A percentile compares a stretch with the other conserved stretches of the same genome.
Evolutionary conservation across 495 filamentous ascomycete genomes (phyloP).

Genomic region (Aspergillus mulundensis): DNA sequence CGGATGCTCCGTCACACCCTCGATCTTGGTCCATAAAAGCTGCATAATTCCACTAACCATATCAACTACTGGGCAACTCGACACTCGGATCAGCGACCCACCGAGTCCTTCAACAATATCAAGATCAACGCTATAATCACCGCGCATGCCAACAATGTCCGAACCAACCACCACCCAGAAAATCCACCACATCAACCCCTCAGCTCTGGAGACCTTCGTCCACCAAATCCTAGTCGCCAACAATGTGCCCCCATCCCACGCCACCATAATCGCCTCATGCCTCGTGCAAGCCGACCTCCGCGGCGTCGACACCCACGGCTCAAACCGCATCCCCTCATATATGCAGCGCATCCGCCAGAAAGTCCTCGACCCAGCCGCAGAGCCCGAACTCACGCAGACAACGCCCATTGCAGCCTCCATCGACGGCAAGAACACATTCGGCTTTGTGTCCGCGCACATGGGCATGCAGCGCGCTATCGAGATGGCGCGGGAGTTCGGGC

Average conservation of each 20-base stretch:
- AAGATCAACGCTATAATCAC: neutral
- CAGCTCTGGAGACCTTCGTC: constrained; percentile 35
- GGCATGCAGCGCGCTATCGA: constrained; percentile 61
- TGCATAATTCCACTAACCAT: too few species aligned
- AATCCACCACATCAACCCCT: constrained; percentile 25
- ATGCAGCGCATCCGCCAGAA: constrained; percentile 64
- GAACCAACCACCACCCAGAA: constrained; percentile 9
- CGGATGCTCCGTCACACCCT: neutral
- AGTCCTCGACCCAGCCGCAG: constrained; percentile 54
- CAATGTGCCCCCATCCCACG: constrained; percentile 52
- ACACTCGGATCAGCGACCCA: too few species aligned
- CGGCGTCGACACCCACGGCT: constrained; percentile 74
- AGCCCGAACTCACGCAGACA: constrained; percentile 51
- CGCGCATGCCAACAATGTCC: neutral
- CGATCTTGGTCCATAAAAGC: neutral
- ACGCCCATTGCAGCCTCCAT: constrained; percentile 66
- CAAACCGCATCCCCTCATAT: constrained; percentile 73
- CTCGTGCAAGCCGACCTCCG: constrained; percentile 71
- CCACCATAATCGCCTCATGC: constrained; percentile 55
- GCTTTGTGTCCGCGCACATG: constrained; percentile 60
- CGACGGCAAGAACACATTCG: constrained; percentile 71
- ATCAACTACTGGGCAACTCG: too few species aligned
- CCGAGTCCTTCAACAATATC: neutral
- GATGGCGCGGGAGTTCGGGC: constrained; percentile 62
- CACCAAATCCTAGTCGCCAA: constrained; percentile 51